Conservation (phyloP, 495 filamentous ascomycete species). For the Trichoderma orchidacearum region DNA sequence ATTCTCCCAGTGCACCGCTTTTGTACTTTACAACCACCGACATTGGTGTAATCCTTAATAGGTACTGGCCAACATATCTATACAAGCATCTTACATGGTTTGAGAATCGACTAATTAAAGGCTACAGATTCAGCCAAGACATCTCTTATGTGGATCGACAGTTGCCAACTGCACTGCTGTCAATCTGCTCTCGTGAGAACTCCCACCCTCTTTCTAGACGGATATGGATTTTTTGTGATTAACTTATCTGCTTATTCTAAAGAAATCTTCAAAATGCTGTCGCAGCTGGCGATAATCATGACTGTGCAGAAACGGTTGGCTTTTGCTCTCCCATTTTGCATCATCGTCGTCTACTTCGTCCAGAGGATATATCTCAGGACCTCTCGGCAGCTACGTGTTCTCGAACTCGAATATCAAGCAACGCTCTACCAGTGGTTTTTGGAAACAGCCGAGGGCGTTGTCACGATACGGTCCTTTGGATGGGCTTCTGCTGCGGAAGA, state of each 20-base stretch:
- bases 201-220: background rate
- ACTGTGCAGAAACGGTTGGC: constrained; percentile 28
- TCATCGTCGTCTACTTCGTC: constrained; percentile 31
- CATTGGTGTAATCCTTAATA: constrained; percentile 13
- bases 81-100: constrained; percentile 5
- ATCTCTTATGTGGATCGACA: constrained; percentile 47
- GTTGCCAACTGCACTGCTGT: constrained; percentile 14
- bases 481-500: constrained; percentile 15
- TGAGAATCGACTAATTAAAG: background rate
- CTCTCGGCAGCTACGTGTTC: constrained; percentile 46
- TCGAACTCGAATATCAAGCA: constrained; percentile 49
- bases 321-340: constrained; percentile 18
- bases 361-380: constrained; percentile 51
- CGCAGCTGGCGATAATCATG: constrained; percentile 23
- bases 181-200: constrained; percentile 8
- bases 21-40: constrained; percentile 14
- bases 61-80: background rate
- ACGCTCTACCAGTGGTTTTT: constrained; percentile 46
- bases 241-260: background rate
- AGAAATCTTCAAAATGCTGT: constrained; percentile 15
- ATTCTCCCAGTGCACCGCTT: constrained; percentile 7
- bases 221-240: too few species aligned
- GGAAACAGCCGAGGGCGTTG: constrained; percentile 30
- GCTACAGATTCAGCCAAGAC: constrained; percentile 43
- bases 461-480: constrained; percentile 33